Base-by-base conservation (phyloP, 257 asterid genomes). In the Penstemon davidsonii region DNA sequence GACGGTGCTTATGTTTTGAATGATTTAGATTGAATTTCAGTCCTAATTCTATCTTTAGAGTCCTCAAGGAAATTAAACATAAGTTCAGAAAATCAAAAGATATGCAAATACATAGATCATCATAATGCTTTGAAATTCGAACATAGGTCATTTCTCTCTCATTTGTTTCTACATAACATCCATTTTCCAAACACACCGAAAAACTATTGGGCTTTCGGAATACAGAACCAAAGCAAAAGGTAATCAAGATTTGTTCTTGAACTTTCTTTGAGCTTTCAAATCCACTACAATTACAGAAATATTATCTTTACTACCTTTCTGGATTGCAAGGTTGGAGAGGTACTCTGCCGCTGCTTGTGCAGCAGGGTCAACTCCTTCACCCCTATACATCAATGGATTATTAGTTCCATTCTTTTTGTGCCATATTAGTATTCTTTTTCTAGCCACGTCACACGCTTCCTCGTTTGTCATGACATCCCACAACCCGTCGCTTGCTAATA, bases 341-440 rank as follows among this genome's bases (percentile, higher is more conserved):
- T 84, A 84, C 60, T 87, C 96, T 0, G 96, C 96, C 1, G 96
- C 96, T 25, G 90, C 86, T 80, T 90, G 93, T 4, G 95, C 87
- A n/a, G 96, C 96, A 37, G 85, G 95, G 74, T 90, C 95, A 0
- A 77, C 82, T 56, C 87, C 95, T 6, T 61, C 78, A 55, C 96
- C 96, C 78, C 93, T 72, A 3, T 78, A 82, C 0, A 8, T 56
- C n/a, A 76, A 75, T 37, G 81, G 76, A 68, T 69, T 25, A 25
- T 1, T 75, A 0, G 70, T 15, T 49, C 87, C 93, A 5, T 90
- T 84, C 79, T 79, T 81, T 74, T 82, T 90, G 87, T 90, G 96
- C 96, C 96, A 90, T 18, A 87, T 64, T 70, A 87, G 69, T 25
- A 90, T 86, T 42, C 90, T 76, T 50, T 78, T 78, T 44, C 93